These are phyloP conservation scores for Casuarina cunninghamiana DNA, from an alignment of 306 rosid species.

Conservation along the genomic window DNA sequence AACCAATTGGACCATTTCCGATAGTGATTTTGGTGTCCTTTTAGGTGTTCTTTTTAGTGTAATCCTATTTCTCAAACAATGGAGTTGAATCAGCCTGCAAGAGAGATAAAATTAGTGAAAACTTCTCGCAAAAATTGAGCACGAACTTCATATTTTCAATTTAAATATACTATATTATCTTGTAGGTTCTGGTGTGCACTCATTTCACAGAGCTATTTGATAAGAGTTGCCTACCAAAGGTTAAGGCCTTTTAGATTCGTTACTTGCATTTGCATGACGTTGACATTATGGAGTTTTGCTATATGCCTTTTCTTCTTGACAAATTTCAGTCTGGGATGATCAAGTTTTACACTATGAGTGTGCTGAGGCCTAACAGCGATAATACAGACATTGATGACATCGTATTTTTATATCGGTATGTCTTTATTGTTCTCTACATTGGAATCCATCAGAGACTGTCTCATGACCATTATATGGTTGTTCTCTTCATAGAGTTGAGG, in stretches of 20 bases:
- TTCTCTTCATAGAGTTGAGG: slow-evolving; percentile 15
- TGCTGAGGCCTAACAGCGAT: slow-evolving; percentile 69
- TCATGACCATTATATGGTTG: slow-evolving; percentile 21
- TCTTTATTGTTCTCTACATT: slow-evolving; percentile 19
- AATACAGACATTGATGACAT: slow-evolving; percentile 59
- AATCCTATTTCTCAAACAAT: neutral
- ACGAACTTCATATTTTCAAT: neutral
- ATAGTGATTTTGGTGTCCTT: neutral
- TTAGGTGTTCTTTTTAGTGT: neutral
- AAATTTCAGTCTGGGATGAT: slow-evolving; percentile 73
- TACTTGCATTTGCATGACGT: slow-evolving; percentile 13
- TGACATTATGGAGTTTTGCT: slow-evolving; percentile 18
- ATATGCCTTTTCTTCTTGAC: neutral
- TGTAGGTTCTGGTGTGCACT: slow-evolving; percentile 88
- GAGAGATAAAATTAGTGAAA: neutral
- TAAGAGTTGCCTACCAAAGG: slow-evolving; percentile 65
- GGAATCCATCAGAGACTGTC: neutral
- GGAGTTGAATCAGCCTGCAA: neutral
- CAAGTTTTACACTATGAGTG: slow-evolving; percentile 81
- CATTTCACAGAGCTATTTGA: slow-evolving; percentile 90
- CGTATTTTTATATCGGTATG: slow-evolving; percentile 82
- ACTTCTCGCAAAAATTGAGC: neutral
- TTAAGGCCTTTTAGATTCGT: slow-evolving; percentile 32
- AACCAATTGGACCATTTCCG: neutral
- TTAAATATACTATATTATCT: slow-evolving; percentile 9